A percentile compares a stretch with the other conserved stretches of the same genome.
Conservation (phyloP, 1,139 yeast genomes). For the Hansenula sp. region DNA sequence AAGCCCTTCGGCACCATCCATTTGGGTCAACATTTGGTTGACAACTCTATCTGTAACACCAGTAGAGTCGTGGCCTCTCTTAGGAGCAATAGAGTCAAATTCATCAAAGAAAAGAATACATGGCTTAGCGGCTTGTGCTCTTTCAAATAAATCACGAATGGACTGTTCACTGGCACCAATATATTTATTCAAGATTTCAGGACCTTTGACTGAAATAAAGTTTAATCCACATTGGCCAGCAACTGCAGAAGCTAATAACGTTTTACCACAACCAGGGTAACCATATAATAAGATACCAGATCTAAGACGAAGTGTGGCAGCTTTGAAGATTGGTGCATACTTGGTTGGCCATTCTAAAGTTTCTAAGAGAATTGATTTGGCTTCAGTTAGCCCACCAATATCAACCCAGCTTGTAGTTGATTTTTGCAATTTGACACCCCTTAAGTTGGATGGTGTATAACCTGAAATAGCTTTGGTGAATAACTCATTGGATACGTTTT, state of each 20-base stretch:
- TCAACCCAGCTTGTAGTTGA: constrained; percentile 77
- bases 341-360: constrained; percentile 97
- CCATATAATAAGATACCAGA: constrained; percentile 92
- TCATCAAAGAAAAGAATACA: constrained; percentile 94
- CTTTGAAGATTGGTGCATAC: constrained; percentile 89
- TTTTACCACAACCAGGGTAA: constrained; percentile 97
- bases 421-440: constrained; percentile 85
- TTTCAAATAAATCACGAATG: constrained; percentile 86
- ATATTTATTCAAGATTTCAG: constrained; percentile 91
- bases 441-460: constrained; percentile 74
- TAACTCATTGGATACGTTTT: constrained; percentile 25
- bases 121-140: constrained; percentile 94
- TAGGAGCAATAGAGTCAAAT: constrained; percentile 95
- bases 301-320: constrained; percentile 80
- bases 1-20: constrained; percentile 99
- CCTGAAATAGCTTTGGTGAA: constrained; percentile 60
- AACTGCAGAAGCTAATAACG: constrained; percentile 87
- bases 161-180: constrained; percentile 98
- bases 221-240: constrained; percentile 94
- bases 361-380: constrained; percentile 73
- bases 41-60: constrained; percentile 98
- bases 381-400: constrained; percentile 82
- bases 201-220: constrained; percentile 93
- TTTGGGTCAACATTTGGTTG: constrained; percentile 93
- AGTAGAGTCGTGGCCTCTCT: constrained; percentile 96